A percentile compares a stretch with the other conserved stretches of the same genome.
Conservation (phyloP, 345 rosid species). For the Lenwebbia sp. region DNA sequence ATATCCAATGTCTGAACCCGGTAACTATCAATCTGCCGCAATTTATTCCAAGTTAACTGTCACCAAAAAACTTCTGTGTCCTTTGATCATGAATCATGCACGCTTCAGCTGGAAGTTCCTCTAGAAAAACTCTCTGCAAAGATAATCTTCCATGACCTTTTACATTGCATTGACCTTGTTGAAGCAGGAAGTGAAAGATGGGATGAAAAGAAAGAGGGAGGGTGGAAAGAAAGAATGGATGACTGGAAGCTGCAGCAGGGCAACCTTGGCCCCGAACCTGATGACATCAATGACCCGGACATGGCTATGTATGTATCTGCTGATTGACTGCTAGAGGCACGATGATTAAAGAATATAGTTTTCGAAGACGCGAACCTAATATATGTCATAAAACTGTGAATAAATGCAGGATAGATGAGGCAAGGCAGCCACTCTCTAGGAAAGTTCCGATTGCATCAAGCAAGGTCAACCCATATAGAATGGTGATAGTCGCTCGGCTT, state of each 20-base stretch:
- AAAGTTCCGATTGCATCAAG: slow-evolving; percentile 94
- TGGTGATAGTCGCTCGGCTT: slow-evolving; percentile 91
- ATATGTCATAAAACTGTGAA: not conserved
- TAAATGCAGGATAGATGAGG: slow-evolving; percentile 72
- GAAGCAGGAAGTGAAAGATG: slow-evolving; percentile 64
- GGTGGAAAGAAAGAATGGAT: slow-evolving; percentile 90
- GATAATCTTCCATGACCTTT: not conserved
- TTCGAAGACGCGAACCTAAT: not conserved
- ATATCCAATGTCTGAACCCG: slow-evolving; percentile 78
- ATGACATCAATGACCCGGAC: slow-evolving; percentile 56
- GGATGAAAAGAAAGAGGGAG: slow-evolving; percentile 82
- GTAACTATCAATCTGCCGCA: slow-evolving; percentile 9
- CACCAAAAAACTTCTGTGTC: not conserved
- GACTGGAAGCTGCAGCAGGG: slow-evolving; percentile 92
- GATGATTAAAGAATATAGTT: not conserved
- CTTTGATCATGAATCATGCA: not conserved
- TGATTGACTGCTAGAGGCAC: not conserved
- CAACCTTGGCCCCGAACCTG: slow-evolving; percentile 64
- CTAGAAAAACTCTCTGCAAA: not conserved
- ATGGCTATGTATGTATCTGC: slow-evolving; percentile 41
- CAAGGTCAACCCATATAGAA: slow-evolving; percentile 87
- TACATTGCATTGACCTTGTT: not conserved
- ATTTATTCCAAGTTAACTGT: not conserved
- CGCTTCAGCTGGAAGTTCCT: not conserved
- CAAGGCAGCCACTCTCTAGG: slow-evolving; percentile 85